These are phyloP conservation scores for Daldinia bambusicola DNA, from an alignment of 495 filamentous ascomycete genomes.

Conservation along the genomic window DNA sequence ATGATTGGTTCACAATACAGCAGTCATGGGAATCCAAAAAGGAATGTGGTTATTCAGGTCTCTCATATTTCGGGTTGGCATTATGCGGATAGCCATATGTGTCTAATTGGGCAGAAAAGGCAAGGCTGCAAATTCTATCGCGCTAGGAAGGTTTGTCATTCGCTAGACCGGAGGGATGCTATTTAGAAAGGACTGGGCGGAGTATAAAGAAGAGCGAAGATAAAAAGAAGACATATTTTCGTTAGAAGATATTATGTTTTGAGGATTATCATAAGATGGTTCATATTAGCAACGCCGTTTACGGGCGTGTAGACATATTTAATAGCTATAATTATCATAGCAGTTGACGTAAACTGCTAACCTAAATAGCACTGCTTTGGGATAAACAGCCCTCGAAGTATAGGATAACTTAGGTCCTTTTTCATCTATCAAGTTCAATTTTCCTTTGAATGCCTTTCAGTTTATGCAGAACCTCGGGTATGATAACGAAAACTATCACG, in stretches of 20 bases:
- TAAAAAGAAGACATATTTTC: neutral
- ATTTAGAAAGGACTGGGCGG: neutral
- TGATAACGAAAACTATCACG: neutral
- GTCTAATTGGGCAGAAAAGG: neutral
- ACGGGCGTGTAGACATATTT: neutral
- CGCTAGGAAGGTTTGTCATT: constrained; percentile 3
- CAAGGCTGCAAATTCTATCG: neutral
- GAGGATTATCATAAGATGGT: neutral
- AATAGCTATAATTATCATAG: constrained; percentile 3
- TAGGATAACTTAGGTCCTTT: too few relatives aligned
- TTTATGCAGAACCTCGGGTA: neutral
- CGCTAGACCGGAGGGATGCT: neutral
- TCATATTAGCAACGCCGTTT: neutral
- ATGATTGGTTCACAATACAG: constrained; percentile 2
- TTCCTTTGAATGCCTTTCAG: neutral
- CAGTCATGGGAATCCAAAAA: constrained; percentile 10
- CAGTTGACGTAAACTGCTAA: neutral
- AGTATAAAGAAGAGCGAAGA: neutral
- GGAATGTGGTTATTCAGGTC: neutral
- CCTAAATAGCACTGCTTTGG: neutral
- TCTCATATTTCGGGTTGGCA: constrained; percentile 25
- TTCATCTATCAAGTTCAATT: too few relatives aligned
- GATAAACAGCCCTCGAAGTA: too few relatives aligned
- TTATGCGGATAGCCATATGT: constrained; percentile 1
- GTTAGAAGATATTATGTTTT: neutral